Evolutionary conservation across 139 green algal species (phyloP), one percentile per base, ranked within the genome.

Genomic region (Micractinium sp.): DNA sequence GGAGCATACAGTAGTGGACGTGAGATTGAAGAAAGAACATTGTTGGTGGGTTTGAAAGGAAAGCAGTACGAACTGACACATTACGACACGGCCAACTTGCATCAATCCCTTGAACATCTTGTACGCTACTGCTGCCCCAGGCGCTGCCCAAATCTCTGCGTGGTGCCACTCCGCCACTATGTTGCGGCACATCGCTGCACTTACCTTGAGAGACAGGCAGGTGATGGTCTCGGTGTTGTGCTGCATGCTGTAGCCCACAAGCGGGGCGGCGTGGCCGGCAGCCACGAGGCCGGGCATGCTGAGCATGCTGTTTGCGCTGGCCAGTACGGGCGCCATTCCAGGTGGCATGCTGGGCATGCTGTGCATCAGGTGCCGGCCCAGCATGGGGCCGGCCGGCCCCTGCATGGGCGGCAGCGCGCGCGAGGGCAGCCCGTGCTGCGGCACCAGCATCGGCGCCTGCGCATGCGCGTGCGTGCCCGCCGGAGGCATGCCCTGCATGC

Each of bases 231-330:
- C 53, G 4, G 18, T 19, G 75, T 41, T 31, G 47, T 16, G 14
- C 71, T 56, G 53, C 60, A 18, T 35, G n/a, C 19, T 31, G 31
- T 88, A 88, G 63, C 85, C 63, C 41, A 88, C 85, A 31, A 88
- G 53, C 7, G 85, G 74, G 18, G 53, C 47, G 1, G 56, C 78
- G 3, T 22, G 1, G 41, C 78, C 78, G 0, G 76, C 76, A 0
- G 76, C 76, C 36, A 82, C 76, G 18, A 33, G 5, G 19, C 38
- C 61, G 19, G 66, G 74, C 85, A 25, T 15, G 36, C 36, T 71
- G 23, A 88, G 60, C 85, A 88, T 88, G 85, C 74, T 53, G 61
- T 74, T 31, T 19, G 85, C 85, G 73, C 41, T 75, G 47, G 73
- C 85, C 66, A 88, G 60, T 31, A 75, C 63, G 12, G 85, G 85